Evolutionary conservation across 2,329 filamentous ascomycete genomes (phyloP).

Genomic region (Knoxdaviesia proteae): DNA sequence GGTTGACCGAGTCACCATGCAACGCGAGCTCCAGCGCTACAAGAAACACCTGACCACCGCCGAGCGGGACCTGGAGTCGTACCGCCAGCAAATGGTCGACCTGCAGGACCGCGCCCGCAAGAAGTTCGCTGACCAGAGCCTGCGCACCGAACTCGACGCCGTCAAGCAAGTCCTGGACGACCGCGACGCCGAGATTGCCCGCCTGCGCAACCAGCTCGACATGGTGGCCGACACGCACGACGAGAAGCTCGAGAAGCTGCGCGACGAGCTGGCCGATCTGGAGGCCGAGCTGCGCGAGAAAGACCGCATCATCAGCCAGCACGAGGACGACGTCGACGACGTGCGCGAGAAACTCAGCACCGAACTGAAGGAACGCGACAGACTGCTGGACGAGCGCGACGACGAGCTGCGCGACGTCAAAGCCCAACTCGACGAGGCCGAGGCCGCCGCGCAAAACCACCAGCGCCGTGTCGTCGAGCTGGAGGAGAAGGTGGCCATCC

Average conservation of each 20-base stretch:
- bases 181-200: slow-evolving; percentile 37
- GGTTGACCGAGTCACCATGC: slow-evolving; percentile 76
- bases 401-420: slow-evolving; percentile 17
- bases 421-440: slow-evolving; percentile 21
- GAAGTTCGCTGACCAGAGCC: slow-evolving; percentile 50
- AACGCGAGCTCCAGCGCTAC: slow-evolving; percentile 67
- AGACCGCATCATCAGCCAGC: slow-evolving; percentile 49
- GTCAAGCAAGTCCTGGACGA: slow-evolving; percentile 35
- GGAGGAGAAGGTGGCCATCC: slow-evolving; percentile 25
- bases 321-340: slow-evolving; percentile 53
- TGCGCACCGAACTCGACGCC: slow-evolving; percentile 38
- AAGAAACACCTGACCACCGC: slow-evolving; percentile 67
- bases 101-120: slow-evolving; percentile 65
- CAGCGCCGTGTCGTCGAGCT: slow-evolving; percentile 30
- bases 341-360: slow-evolving; percentile 34
- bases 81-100: slow-evolving; percentile 61
- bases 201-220: slow-evolving; percentile 35
- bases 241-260: slow-evolving; percentile 39
- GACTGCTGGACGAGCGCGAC: slow-evolving; percentile 1
- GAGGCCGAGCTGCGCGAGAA: slow-evolving; percentile 60
- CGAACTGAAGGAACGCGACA: slow-evolving; percentile 3
- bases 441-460: slow-evolving; percentile 36
- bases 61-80: slow-evolving; percentile 70
- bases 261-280: slow-evolving; percentile 54
- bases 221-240: slow-evolving; percentile 15